phyloP scores from a whole-genome alignment of 2,329 filamentous ascomycete species.

The Sporothrix mexicana region DNA sequence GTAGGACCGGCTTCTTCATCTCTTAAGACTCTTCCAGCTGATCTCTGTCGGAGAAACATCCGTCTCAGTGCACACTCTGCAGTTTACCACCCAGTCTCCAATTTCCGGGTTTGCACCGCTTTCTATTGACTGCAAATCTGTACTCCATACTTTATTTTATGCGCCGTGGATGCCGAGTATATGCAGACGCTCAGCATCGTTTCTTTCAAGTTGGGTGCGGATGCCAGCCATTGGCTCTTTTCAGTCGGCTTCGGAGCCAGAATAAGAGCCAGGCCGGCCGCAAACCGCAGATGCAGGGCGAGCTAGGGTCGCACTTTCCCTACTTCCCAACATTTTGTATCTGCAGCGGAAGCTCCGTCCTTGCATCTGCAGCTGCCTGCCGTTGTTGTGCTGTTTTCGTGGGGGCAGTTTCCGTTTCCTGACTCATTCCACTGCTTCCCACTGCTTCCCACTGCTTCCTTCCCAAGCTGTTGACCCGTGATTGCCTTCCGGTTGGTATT shows the following conservation, averaged over 20 bases:
- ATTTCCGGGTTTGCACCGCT: background rate
- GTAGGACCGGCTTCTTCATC: background rate
- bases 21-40: background rate
- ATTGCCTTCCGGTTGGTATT: too few species aligned
- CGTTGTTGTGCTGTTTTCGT: background rate
- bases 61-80: background rate
- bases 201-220: too few species aligned
- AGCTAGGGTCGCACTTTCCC: background rate
- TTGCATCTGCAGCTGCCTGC: background rate
- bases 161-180: too few species aligned
- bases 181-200: too few species aligned
- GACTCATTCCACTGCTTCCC: too few species aligned
- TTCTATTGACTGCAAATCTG: background rate
- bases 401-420: background rate
- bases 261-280: too few species aligned
- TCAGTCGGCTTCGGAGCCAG: too few species aligned
- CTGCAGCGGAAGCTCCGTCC: background rate
- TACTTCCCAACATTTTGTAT: background rate
- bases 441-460: background rate
- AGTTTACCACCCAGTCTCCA: background rate
- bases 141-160: background rate
- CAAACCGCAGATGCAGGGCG: too few species aligned
- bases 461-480: background rate
- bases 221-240: too few species aligned
- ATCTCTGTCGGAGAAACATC: background rate